phyloP scores from a whole-genome alignment of 805 yeast species.

The Metschnikowia anglica region DNA sequence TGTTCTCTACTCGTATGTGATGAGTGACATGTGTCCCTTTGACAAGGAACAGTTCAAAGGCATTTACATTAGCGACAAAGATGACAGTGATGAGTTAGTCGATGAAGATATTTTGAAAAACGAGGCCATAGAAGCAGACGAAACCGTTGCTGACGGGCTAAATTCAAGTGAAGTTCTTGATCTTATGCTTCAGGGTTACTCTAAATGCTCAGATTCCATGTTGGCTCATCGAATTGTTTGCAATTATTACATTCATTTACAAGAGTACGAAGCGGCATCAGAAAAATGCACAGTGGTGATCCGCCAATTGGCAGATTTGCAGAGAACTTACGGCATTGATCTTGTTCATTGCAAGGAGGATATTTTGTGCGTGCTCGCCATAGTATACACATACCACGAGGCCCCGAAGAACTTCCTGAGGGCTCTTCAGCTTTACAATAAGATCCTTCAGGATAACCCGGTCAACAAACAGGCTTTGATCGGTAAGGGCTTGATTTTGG shows the following conservation, averaged over 20 bases:
- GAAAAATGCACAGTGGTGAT: slow-evolving; percentile 62
- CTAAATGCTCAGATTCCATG: slow-evolving; percentile 41
- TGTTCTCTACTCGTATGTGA: slow-evolving; percentile 58
- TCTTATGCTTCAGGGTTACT: slow-evolving; percentile 51
- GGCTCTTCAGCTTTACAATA: slow-evolving; percentile 71
- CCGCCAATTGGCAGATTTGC: slow-evolving; percentile 48
- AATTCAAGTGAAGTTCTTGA: slow-evolving; percentile 53
- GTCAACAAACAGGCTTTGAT: slow-evolving; percentile 60
- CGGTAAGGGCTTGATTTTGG: slow-evolving; percentile 77
- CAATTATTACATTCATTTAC: slow-evolving; percentile 54
- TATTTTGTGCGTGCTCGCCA: slow-evolving; percentile 65
- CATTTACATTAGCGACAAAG: slow-evolving; percentile 12
- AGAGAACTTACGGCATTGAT: slow-evolving; percentile 45
- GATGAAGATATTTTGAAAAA: slow-evolving; percentile 16
- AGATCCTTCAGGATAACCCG: slow-evolving; percentile 44
- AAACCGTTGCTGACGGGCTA: slow-evolving; percentile 14
- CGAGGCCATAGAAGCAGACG: slow-evolving; percentile 12
- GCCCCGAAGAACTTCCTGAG: slow-evolving; percentile 83
- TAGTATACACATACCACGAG: slow-evolving; percentile 77
- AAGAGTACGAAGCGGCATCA: slow-evolving; percentile 64
- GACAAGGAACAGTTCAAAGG: slow-evolving; percentile 33
- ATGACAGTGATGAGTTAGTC: background rate
- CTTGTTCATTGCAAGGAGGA: slow-evolving; percentile 56
- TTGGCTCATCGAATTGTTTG: slow-evolving; percentile 67
- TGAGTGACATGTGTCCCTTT: slow-evolving; percentile 70